Evolutionary conservation across 2,329 filamentous ascomycete genomes (phyloP).

Genomic region (Colletotrichum navitas): DNA sequence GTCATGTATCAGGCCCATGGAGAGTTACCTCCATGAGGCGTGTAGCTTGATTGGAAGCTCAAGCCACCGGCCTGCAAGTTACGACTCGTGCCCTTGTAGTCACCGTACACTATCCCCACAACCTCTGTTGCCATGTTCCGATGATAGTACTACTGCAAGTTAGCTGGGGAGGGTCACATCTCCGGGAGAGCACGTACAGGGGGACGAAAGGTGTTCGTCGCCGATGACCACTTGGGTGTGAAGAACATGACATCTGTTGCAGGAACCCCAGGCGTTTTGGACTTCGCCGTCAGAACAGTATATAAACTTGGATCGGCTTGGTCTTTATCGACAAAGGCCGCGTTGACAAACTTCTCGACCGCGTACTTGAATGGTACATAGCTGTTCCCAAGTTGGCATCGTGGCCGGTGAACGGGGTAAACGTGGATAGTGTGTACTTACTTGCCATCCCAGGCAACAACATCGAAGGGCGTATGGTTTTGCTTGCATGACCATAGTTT

Average conservation of each 20-base stretch:
- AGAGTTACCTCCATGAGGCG: slow-evolving; percentile 46
- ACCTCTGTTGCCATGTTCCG: slow-evolving; percentile 66
- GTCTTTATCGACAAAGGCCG: slow-evolving; percentile 69
- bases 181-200: slow-evolving; percentile 49
- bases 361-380: slow-evolving; percentile 61
- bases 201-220: slow-evolving; percentile 67
- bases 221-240: slow-evolving; percentile 72
- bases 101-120: slow-evolving; percentile 58
- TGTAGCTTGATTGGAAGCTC: slow-evolving; percentile 49
- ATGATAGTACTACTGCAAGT: slow-evolving; percentile 63
- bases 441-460: slow-evolving; percentile 75
- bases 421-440: slow-evolving; percentile 58
- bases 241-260: slow-evolving; percentile 74
- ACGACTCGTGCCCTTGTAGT: slow-evolving; percentile 48
- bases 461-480: slow-evolving; percentile 73
- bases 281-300: slow-evolving; percentile 70
- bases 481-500: slow-evolving; percentile 70
- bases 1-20: slow-evolving; percentile 24
- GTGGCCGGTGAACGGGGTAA: slow-evolving; percentile 51
- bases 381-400: slow-evolving; percentile 24
- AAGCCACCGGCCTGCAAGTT: slow-evolving; percentile 48
- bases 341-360: slow-evolving; percentile 65
- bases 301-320: slow-evolving; percentile 74
- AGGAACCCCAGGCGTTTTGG: slow-evolving; percentile 64
- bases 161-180: background rate